Base-by-base conservation (phyloP, 495 filamentous ascomycete species). In the Xylaria palmicola region DNA sequence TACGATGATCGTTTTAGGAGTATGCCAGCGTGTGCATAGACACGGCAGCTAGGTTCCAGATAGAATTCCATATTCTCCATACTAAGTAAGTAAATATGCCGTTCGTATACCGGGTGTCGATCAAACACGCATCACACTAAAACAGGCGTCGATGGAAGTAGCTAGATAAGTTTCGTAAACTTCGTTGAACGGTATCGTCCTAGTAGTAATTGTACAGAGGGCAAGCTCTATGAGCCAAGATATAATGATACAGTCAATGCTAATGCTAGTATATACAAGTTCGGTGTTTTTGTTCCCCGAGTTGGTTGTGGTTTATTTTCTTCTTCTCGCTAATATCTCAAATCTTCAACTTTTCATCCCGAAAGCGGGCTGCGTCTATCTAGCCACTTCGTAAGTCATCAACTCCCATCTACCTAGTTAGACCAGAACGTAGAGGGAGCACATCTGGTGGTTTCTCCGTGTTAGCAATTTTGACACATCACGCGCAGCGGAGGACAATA, bases 361-460 rank as follows among this genome's bases (percentile, higher is more conserved):
- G 13, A 13, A 32, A 22, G 8, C 17, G n/a, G n/a, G n/a, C n/a
- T n/a, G n/a, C n/a, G n/a, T n/a, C n/a, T n/a, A n/a, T n/a, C n/a
- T n/a, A n/a, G n/a, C n/a, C n/a, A n/a, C n/a, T n/a, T n/a, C n/a
- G n/a, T n/a, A n/a, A n/a, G n/a, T n/a, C n/a, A n/a, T n/a, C n/a
- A 24, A 0, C 8, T 15, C 37, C n/a, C n/a, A 48, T 55, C 8
- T 26, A 48, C 51, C 8, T 19, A 58, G 45, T 74, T 61, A 81
- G 56, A 81, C 73, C 22, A 82, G 64, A 40, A 82, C 79, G 56
- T 82, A 82, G 44, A 82, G 79, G 5, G 79, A 81, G 61, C 79
- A 82, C 45, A 82, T 82, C 79, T 82, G 43, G 32, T 59, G 48
- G n/a, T 39, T 45, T 36, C 34, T 37, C 37, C 17, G 9, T 19